A percentile compares a stretch with the other conserved stretches of the same genome.
Evolutionary conservation across 2,329 filamentous ascomycete species (phyloP).

Genomic region (Fusarium decemcellulare): DNA sequence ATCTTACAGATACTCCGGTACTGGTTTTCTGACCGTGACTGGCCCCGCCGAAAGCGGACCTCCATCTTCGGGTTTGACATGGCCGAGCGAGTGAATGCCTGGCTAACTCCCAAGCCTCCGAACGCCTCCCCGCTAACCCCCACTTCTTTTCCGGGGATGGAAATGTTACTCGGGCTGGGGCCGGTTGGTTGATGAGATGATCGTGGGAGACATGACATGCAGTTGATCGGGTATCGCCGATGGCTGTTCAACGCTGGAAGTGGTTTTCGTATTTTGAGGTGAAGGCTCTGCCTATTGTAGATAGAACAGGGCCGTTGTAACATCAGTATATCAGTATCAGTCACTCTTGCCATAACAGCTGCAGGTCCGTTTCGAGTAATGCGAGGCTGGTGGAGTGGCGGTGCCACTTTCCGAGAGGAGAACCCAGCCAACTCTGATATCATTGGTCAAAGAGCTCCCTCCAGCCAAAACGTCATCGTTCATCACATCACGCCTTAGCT

Average conservation of each 20-base stretch:
- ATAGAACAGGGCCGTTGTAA: no score
- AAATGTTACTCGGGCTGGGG: slow-evolving; percentile 3
- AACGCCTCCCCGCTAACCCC: slow-evolving; percentile 15
- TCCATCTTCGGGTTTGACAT: slow-evolving; percentile 10
- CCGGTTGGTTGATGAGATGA: background rate
- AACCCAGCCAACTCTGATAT: background rate
- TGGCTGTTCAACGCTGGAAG: no score
- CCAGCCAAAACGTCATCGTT: slow-evolving; percentile 42
- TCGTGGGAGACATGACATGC: no score
- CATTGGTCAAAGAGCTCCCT: slow-evolving; percentile 37
- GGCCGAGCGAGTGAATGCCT: background rate
- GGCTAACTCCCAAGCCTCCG: slow-evolving; percentile 18
- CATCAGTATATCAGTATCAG: no score
- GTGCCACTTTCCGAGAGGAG: slow-evolving; percentile 3
- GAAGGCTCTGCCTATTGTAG: background rate
- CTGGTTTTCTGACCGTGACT: no score
- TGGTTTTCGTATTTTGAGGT: no score
- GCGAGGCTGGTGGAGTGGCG: slow-evolving; percentile 14
- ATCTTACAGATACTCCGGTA: no score
- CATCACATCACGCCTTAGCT: slow-evolving; percentile 42
- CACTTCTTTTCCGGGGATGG: slow-evolving; percentile 28
- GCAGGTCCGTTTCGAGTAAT: background rate
- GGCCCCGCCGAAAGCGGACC: slow-evolving; percentile 34
- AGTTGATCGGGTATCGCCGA: no score
- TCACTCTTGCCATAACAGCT: no score